Conservation (phyloP, 2,329 filamentous ascomycete species). For the Balansia obtecta region DNA sequence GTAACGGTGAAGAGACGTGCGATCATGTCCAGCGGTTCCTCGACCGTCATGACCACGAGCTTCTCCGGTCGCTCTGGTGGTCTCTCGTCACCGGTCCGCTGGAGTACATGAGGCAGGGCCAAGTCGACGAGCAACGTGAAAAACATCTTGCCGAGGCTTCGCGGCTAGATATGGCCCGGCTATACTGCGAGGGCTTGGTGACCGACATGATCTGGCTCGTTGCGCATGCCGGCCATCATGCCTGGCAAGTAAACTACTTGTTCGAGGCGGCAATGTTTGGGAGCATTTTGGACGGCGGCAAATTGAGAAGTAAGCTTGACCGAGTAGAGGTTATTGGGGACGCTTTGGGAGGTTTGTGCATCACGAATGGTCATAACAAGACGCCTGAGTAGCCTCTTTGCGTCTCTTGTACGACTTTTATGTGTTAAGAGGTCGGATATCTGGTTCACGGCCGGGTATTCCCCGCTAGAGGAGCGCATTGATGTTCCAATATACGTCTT, state of each 20-base stretch:
- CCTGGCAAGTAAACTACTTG: constrained; percentile 19
- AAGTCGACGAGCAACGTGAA: constrained; percentile 9
- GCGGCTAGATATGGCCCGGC: constrained; percentile 10
- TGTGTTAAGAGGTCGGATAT: not conserved
- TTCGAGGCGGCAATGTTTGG: constrained; percentile 23
- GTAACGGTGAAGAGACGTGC: constrained; percentile 11
- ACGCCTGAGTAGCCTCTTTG: too few species aligned
- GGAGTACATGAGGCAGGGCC: constrained; percentile 9
- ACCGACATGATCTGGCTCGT: constrained; percentile 11
- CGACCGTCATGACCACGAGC: not conserved
- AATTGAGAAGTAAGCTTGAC: constrained; percentile 18
- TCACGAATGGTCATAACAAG: too few species aligned
- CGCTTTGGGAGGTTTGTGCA: not conserved
- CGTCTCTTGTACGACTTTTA: not conserved
- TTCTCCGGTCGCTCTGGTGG: constrained; percentile 10
- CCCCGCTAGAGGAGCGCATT: too few species aligned
- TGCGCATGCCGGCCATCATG: constrained; percentile 12
- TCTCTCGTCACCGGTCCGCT: constrained; percentile 9
- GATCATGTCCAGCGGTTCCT: constrained; percentile 10
- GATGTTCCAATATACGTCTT: too few species aligned
- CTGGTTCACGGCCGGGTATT: too few species aligned
- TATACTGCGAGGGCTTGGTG: constrained; percentile 11
- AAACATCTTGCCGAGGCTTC: constrained; percentile 8
- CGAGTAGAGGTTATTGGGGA: constrained; percentile 1
- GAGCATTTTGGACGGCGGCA: constrained; percentile 18